Conservation (phyloP, 2,329 filamentous ascomycete genomes). For the Verticillium longisporum region DNA sequence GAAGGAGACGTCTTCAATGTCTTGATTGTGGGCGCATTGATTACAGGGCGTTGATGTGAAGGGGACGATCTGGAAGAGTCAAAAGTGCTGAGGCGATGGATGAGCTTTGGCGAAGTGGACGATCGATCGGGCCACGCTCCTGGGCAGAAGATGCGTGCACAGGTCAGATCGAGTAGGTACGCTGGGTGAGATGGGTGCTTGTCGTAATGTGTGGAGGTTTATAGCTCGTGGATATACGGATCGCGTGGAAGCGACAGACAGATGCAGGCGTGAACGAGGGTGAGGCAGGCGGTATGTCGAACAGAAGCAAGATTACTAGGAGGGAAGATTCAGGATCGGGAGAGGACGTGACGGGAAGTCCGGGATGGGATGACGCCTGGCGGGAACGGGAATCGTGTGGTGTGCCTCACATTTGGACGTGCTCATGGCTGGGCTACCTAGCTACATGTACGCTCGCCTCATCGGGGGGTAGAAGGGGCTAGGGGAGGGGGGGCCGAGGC, state of each 20-base stretch:
- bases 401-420: not conserved
- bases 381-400: not conserved
- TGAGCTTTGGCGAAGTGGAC: not conserved
- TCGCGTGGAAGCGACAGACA: constrained; percentile 4
- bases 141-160: not conserved
- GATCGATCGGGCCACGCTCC: not conserved
- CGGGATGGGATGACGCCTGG: not conserved
- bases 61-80: not conserved
- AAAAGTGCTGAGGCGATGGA: not conserved
- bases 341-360: not conserved
- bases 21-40: not conserved
- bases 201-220: not conserved
- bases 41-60: not conserved
- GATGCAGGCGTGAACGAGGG: not conserved
- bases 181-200: not conserved
- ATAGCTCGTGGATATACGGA: constrained; percentile 1
- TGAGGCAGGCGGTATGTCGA: not conserved
- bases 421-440: not conserved
- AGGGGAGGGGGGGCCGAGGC: not conserved
- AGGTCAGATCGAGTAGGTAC: not conserved
- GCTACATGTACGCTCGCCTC: not conserved
- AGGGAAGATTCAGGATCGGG: not conserved
- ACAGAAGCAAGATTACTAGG: not conserved
- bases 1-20: not conserved
- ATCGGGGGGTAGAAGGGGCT: not conserved